Evolutionary conservation across 2,329 filamentous ascomycete species (phyloP).

Genomic region (Claviceps cyperi): DNA sequence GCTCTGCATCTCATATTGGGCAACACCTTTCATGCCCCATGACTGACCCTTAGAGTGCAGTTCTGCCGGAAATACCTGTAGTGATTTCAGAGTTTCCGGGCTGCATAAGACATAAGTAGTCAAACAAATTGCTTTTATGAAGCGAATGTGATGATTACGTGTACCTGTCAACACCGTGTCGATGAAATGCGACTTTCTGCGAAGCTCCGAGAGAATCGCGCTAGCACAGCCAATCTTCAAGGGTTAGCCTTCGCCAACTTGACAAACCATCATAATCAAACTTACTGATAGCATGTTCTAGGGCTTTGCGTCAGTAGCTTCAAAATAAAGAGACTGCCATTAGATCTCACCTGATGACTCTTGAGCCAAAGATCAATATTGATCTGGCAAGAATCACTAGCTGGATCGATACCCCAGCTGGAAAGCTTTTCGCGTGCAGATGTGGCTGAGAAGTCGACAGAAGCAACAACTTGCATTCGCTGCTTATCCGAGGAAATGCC

Average conservation of each 20-base stretch:
- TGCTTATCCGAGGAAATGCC: background rate
- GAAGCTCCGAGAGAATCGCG: constrained; percentile 68
- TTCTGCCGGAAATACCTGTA: constrained; percentile 77
- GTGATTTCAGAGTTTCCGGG: constrained; percentile 60
- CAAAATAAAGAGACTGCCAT: background rate
- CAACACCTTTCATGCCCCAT: constrained; percentile 34
- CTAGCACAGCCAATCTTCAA: constrained; percentile 66
- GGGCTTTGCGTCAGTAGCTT: constrained; percentile 40
- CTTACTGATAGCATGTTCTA: constrained; percentile 55
- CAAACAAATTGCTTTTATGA: constrained; percentile 52
- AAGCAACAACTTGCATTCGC: background rate
- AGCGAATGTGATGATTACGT: background rate
- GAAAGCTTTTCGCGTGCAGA: constrained; percentile 1
- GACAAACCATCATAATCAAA: background rate
- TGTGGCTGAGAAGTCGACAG: constrained; percentile 3
- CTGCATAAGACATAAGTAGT: constrained; percentile 60
- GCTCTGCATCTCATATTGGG: constrained; percentile 59
- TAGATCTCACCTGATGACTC: background rate
- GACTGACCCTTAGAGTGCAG: constrained; percentile 70
- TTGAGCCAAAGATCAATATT: background rate
- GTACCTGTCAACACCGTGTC: background rate
- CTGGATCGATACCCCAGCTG: background rate
- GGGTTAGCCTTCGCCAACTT: constrained; percentile 4
- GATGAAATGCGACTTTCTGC: constrained; percentile 40
- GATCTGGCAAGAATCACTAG: background rate